Evolutionary conservation across 129 eudicot species (phyloP), one percentile per base, ranked within the genome.

Genomic region (Pseudognaphalium luteoalbum): DNA sequence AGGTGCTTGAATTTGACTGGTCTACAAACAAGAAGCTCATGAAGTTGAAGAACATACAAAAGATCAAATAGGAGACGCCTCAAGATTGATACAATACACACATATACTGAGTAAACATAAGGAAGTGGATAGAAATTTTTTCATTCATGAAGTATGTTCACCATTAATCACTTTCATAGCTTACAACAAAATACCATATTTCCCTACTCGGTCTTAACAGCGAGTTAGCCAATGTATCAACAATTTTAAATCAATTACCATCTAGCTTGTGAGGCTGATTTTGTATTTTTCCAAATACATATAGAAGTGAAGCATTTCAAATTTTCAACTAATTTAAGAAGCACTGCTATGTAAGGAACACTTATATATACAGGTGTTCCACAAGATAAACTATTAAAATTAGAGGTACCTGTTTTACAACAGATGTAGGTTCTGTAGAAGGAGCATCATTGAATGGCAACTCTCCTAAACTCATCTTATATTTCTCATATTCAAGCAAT

Each of bases 401-500:
- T 19, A 37, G 74, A 66, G 42, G 41, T 83, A 93, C 98, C 97
- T 83, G 98, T 80, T 80, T 88, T 61, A 79, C 96, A 74, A 81
- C 70, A 82, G 83, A 66, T 32, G 77, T 22, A 73, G 95, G 87
- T 79, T 76, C 97, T 50, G 95, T 30, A 73, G 85, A 66, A 47
- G 92, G 64, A 69, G 78, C 81, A 81, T 88, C 96, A 50, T 83
- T 68, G 65, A 83, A 85, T 52, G 93, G 94, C 39, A 91, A 88
- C 82, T 90, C 97, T 51, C 96, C 96, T 32, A 72, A 78, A 58
- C 85, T 88, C 85, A 87, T 90, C 79, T 87, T 93, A 75, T 93
- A 80, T 78, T 86, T 88, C 78, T 93, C 98, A 79, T 93, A 93
- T 52, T 93, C 98, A 75, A 90, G 86, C 71, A 93, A 81, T 12